Evolutionary conservation across 306 rosid genomes (phyloP).

Genomic region (Leucaena leucocephala): DNA sequence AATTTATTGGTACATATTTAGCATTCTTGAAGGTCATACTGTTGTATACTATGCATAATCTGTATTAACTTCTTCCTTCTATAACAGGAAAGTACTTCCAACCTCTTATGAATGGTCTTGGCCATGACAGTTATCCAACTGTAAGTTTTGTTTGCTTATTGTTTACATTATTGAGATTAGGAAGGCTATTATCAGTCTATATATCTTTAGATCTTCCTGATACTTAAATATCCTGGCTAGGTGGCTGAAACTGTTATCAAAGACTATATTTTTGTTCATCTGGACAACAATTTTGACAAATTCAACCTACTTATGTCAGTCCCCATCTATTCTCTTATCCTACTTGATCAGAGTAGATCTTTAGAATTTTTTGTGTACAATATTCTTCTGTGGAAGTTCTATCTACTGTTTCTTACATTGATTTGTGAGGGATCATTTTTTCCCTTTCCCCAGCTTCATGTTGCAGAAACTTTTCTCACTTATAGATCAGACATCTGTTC

Average conservation of each 20-base stretch:
- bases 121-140: constrained; percentile 49
- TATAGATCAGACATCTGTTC: constrained; percentile 82
- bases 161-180: constrained; percentile 6
- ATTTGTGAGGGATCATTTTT: constrained; percentile 11
- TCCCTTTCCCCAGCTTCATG: constrained; percentile 69
- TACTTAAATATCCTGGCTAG: constrained; percentile 44
- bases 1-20: constrained; percentile 69
- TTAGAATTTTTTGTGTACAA: constrained; percentile 1
- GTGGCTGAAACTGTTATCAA: constrained; percentile 74
- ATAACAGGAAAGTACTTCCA: constrained; percentile 77
- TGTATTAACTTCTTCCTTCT: constrained; percentile 40
- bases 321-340: constrained; percentile 29
- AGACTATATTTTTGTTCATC: constrained; percentile 84
- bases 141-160: constrained; percentile 55
- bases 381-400: constrained; percentile 25
- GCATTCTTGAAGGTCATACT: constrained; percentile 27
- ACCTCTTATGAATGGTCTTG: constrained; percentile 60
- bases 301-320: constrained; percentile 92
- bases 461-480: constrained; percentile 94
- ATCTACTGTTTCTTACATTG: constrained; percentile 30
- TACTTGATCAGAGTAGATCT: constrained; percentile 15
- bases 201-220: constrained; percentile 14
- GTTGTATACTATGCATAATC: constrained; percentile 14
- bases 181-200: constrained; percentile 15
- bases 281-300: constrained; percentile 73